Evolutionary conservation across 306 rosid genomes (phyloP), one percentile per base, ranked within the genome.

Genomic region (Corylus avellana): DNA sequence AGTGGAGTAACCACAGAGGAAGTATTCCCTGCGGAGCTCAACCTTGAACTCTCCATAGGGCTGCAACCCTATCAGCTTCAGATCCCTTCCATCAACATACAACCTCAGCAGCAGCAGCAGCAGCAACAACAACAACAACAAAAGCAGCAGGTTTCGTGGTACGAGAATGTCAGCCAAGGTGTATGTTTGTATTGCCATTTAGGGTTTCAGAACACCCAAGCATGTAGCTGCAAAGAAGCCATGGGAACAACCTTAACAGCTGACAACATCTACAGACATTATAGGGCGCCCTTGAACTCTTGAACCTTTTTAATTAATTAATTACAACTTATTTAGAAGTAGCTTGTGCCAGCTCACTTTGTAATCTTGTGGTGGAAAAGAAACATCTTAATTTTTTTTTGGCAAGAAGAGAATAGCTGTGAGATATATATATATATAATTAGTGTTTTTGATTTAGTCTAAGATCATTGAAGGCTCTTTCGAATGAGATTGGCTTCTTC

Each of bases 41-140:
- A 92, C 88, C 83, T 92, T 80, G 94, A 90, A 39, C 89, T 88
- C 77, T 84, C 92, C 8, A 87, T 90, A 54, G 94, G 88, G 25
- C 89, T 85, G 59, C 59, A 18, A 22, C 92, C 91, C 10, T 75
- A 80, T 49, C 57, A 48, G 29, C 72, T 68, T 2, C 67, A 75
- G 42, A 35, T 20, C 75, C 42, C 79, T 70, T 27, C 67, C 37
- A 16, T n/a, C 8, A 57, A 49, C 54, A 9, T 54, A 13, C 77
- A 57, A 16, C 67, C 11, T 2, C 69, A 17, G 18, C 74, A 8
- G 14, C 73, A 42, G 25, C 51, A 39, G 29, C 73, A 44, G 4
- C 37, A 7, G 8, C 73, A 42, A 11, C 51, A 39, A 16, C 74
- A 44, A 1, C 37, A 7, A 42, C 73, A 70, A 62, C 48, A 72